These are phyloP conservation scores for Erythrobasidium hasegawianum DNA, from an alignment of 1,284 basidiomycete species.

Conservation along the genomic window DNA sequence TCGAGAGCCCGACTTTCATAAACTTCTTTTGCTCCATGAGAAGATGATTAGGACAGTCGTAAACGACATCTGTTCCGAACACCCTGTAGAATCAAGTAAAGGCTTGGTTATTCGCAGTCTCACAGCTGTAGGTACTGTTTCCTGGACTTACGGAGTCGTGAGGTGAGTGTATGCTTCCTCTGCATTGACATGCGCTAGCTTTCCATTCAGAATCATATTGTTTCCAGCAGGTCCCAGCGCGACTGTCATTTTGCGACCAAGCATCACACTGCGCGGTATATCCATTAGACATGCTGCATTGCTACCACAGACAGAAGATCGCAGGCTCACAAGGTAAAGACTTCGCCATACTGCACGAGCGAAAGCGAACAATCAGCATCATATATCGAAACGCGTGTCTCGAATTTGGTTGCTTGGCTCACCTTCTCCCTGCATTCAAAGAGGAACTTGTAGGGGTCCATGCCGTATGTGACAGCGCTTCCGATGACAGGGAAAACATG, in stretches of 20 bases:
- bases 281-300: neutral
- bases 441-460: slow-evolving; percentile 74
- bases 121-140: neutral
- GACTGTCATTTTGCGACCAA: slow-evolving; percentile 86
- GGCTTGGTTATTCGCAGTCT: neutral
- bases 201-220: slow-evolving; percentile 91
- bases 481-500: slow-evolving; percentile 72
- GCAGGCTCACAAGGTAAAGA: slow-evolving; percentile 72
- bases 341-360: slow-evolving; percentile 57
- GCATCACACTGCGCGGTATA: slow-evolving; percentile 55
- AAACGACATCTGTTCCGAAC: slow-evolving; percentile 96
- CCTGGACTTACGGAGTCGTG: slow-evolving; percentile 42
- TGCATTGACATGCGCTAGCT: slow-evolving; percentile 84
- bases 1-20: slow-evolving; percentile 67
- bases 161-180: slow-evolving; percentile 84
- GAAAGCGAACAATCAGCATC: neutral
- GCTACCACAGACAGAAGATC: neutral
- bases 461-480: slow-evolving; percentile 67
- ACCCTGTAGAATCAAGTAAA: slow-evolving; percentile 39
- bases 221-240: slow-evolving; percentile 88
- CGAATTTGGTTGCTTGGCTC: slow-evolving; percentile 40
- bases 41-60: slow-evolving; percentile 91
- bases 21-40: slow-evolving; percentile 99
- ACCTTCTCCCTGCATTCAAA: slow-evolving; percentile 77
- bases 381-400: neutral